Percentiles rank a stretch among this genome's conserved stretches.
phyloP scores from a whole-genome alignment of 2,329 filamentous ascomycete genomes.

The Fusarium anthophilum region DNA sequence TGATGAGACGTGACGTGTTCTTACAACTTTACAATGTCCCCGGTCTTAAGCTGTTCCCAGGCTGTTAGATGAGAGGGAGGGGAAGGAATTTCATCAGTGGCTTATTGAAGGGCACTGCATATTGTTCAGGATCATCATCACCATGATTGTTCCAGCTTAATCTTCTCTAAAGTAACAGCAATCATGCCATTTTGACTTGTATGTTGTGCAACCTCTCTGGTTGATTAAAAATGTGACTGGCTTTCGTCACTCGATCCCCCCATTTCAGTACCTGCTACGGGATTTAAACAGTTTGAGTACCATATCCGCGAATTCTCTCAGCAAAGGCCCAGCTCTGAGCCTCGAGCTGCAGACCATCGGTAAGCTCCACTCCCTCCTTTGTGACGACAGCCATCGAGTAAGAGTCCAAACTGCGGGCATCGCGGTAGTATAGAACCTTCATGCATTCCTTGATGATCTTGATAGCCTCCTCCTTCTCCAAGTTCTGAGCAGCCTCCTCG shows the following conservation, averaged over 20 bases:
- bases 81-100: not conserved
- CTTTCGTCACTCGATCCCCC: conserved; percentile 2
- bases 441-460: conserved; percentile 89
- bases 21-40: not conserved
- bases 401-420: conserved; percentile 88
- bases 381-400: conserved; percentile 94
- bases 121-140: not conserved
- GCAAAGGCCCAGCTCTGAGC: conserved; percentile 98
- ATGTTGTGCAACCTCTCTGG: conserved; percentile 2
- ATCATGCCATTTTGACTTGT: conserved; percentile 3
- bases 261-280: not conserved
- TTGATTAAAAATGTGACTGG: conserved; percentile 18
- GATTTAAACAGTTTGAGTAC: conserved; percentile 77
- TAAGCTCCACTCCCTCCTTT: conserved; percentile 86
- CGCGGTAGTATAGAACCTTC: conserved; percentile 98
- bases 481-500: conserved; percentile 76
- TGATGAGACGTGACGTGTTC: not conserved
- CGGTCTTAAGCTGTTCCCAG: not conserved
- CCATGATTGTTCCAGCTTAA: conserved; percentile 2
- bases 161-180: conserved; percentile 4
- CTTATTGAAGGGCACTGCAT: not conserved
- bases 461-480: conserved; percentile 82
- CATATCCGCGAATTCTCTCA: conserved; percentile 93
- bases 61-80: not conserved
- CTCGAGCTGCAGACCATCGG: conserved; percentile 88